Conservation (phyloP, 768 basidiomycete species). For the Porphyrellus cyaneotinctus region DNA sequence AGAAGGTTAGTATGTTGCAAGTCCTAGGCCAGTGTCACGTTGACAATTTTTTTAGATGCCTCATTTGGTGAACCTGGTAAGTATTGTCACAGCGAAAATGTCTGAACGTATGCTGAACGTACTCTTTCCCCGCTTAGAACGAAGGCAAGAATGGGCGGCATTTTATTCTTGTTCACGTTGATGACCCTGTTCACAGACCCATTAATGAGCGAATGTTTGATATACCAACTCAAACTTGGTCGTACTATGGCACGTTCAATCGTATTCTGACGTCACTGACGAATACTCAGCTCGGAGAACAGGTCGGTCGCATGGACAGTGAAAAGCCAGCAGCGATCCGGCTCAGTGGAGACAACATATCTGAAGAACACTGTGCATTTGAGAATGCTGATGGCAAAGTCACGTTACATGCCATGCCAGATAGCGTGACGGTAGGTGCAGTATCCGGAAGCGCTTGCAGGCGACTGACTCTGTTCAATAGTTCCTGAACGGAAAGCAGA, state of each 20-base stretch:
- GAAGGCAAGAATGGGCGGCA: constrained; percentile 48
- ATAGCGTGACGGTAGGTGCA: constrained; percentile 73
- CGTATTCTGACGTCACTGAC: not conserved
- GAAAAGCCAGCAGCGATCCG: constrained; percentile 82
- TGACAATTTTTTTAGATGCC: constrained; percentile 60
- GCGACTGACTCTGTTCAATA: constrained; percentile 30
- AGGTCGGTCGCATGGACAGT: constrained; percentile 89
- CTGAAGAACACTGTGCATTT: constrained; percentile 89
- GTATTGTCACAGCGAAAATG: constrained; percentile 30
- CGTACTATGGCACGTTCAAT: constrained; percentile 58
- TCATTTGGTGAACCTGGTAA: constrained; percentile 87
- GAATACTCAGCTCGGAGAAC: constrained; percentile 13
- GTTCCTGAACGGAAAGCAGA: constrained; percentile 94
- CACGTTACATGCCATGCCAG: constrained; percentile 69
- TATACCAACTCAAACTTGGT: constrained; percentile 88
- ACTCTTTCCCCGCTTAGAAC: constrained; percentile 42
- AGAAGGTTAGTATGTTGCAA: constrained; percentile 53
- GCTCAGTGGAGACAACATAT: constrained; percentile 87
- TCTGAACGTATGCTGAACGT: constrained; percentile 10
- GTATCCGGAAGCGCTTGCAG: not conserved
- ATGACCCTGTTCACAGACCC: constrained; percentile 55
- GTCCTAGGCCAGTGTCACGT: constrained; percentile 3
- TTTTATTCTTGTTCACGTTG: constrained; percentile 2
- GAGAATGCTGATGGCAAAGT: constrained; percentile 86
- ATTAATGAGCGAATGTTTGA: constrained; percentile 92